Percentiles rank a stretch among this genome's conserved stretches.
phyloP scores from a whole-genome alignment of 768 basidiomycete species.

The Mycena amicta region DNA sequence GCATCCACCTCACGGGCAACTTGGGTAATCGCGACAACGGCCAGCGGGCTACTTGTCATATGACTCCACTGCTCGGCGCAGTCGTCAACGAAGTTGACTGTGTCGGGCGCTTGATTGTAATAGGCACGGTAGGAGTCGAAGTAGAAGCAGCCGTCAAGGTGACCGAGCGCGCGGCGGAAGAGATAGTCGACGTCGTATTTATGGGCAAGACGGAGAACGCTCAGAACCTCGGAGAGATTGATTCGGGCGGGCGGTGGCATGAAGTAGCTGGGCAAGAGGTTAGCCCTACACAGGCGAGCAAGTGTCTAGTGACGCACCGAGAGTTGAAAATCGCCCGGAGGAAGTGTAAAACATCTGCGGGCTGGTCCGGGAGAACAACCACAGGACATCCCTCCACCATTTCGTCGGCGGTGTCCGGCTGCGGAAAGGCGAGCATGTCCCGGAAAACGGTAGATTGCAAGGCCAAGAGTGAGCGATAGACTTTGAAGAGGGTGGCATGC shows the following conservation, averaged over 20 bases:
- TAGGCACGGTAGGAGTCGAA: not conserved
- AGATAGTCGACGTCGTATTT: not conserved
- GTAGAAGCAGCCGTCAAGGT: not conserved
- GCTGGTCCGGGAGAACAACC: not conserved
- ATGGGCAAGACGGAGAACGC: not conserved
- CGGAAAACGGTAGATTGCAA: not conserved
- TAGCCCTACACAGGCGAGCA: not conserved
- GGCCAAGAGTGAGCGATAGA: not conserved
- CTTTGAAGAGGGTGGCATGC: not conserved
- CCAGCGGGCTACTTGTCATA: too few relatives aligned
- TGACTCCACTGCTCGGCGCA: too few relatives aligned
- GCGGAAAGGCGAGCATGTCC: too few relatives aligned
- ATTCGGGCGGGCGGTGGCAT: too few relatives aligned
- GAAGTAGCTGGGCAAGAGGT: not conserved
- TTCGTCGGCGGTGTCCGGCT: not conserved
- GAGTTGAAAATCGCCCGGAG: not conserved
- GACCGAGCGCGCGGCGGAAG: not conserved
- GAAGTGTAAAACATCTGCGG: not conserved
- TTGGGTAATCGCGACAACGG: too few relatives aligned
- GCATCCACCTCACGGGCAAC: too few relatives aligned
- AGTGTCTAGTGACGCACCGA: not conserved
- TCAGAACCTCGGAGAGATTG: not conserved
- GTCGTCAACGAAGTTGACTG: too few relatives aligned
- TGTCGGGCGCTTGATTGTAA: too few relatives aligned
- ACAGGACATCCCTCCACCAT: not conserved